Percentiles rank a stretch among this genome's conserved stretches.
These are phyloP conservation scores for Hypoxylon sp. DNA, from an alignment of 2,329 filamentous ascomycete genomes.

Conservation along the genomic window DNA sequence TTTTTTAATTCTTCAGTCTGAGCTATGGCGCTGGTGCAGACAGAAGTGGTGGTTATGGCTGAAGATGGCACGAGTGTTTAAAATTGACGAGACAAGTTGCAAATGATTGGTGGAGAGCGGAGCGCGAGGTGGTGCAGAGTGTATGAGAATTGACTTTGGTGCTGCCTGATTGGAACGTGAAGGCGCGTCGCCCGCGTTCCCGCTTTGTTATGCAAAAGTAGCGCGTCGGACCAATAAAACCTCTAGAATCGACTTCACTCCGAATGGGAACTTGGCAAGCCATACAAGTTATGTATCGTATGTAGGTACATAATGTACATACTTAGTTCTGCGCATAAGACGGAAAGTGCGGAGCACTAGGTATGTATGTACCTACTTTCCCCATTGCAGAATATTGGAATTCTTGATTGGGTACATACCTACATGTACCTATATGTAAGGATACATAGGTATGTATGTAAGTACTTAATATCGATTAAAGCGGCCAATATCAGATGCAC, in stretches of 20 bases:
- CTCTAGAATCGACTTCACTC: slow-evolving; percentile 37
- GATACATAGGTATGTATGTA: no score
- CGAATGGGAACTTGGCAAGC: slow-evolving; percentile 36
- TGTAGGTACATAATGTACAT: background rate
- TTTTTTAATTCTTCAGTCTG: slow-evolving; percentile 20
- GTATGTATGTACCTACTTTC: background rate
- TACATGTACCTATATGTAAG: no score
- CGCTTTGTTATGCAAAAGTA: slow-evolving; percentile 42
- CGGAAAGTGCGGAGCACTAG: slow-evolving; percentile 7
- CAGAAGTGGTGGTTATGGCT: slow-evolving; percentile 12
- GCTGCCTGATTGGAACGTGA: slow-evolving; percentile 37
- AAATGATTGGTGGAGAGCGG: slow-evolving; percentile 36
- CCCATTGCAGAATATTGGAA: slow-evolving; percentile 17
- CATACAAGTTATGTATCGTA: slow-evolving; percentile 14
- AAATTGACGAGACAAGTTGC: slow-evolving; percentile 29
- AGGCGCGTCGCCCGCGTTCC: slow-evolving; percentile 39
- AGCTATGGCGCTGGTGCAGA: slow-evolving; percentile 14
- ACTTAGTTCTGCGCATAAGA: background rate
- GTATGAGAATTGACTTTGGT: slow-evolving; percentile 32
- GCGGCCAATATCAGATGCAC: slow-evolving; percentile 22
- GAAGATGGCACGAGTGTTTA: slow-evolving; percentile 39
- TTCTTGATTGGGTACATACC: slow-evolving; percentile 4
- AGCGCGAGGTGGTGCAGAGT: slow-evolving; percentile 33
- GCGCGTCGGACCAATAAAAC: slow-evolving; percentile 45
- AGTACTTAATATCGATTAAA: slow-evolving; percentile 6